phyloP scores from a whole-genome alignment of 2,329 filamentous ascomycete species.

The Sclerotinia minor region DNA sequence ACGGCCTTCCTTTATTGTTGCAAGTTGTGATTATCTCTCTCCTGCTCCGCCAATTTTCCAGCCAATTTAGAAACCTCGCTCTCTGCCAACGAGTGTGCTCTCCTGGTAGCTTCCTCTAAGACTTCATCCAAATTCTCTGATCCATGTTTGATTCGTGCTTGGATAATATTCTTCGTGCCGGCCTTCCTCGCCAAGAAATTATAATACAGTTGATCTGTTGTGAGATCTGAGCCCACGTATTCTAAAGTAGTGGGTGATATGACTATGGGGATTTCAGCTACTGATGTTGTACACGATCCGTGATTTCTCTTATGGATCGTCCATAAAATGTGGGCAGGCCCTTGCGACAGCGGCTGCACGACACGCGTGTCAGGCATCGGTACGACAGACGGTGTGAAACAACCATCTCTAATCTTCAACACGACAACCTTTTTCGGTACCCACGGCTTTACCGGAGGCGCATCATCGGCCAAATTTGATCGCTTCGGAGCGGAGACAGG shows the following conservation, averaged over 20 bases:
- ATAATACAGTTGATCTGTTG: background rate
- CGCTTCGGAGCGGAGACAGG: background rate
- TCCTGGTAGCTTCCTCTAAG: background rate
- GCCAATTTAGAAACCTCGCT: background rate
- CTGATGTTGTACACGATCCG: background rate
- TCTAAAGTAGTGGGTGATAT: background rate
- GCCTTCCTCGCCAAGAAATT: background rate
- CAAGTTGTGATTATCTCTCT: background rate
- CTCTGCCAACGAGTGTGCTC: constrained; percentile 8
- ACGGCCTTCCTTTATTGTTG: background rate
- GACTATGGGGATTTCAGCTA: background rate
- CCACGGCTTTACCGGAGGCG: background rate
- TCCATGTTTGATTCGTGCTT: background rate
- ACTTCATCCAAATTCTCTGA: background rate
- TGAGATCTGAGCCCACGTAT: background rate
- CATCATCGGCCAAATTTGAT: background rate
- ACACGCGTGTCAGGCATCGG: background rate
- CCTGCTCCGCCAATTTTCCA: background rate
- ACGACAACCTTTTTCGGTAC: background rate
- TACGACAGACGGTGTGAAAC: background rate
- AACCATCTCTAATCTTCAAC: background rate
- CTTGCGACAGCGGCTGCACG: background rate
- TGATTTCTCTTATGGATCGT: background rate
- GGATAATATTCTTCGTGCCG: background rate
- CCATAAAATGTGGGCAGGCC: background rate